Conservation (phyloP, 306 rosid species). For the Ammopiptanthus mongolicus region DNA sequence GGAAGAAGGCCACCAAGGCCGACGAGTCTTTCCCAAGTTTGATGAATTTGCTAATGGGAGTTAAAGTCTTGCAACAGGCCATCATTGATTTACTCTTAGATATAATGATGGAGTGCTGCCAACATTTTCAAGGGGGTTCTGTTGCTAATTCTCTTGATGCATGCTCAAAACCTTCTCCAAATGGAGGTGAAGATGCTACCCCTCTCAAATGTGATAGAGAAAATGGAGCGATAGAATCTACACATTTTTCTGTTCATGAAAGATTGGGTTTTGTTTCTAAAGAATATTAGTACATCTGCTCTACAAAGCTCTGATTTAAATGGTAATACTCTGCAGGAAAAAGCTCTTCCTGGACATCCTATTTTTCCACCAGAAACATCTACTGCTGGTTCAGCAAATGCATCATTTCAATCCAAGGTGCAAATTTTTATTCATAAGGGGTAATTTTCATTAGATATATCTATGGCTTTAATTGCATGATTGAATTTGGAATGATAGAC, state of each 20-base stretch:
- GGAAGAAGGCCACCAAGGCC: slow-evolving; percentile 61
- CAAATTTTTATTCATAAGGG: neutral
- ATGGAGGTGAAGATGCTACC: slow-evolving; percentile 47
- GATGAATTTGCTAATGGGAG: slow-evolving; percentile 98
- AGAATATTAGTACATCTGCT: slow-evolving; percentile 63
- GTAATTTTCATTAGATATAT: neutral
- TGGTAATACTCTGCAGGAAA: slow-evolving; percentile 39
- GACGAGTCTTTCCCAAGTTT: slow-evolving; percentile 94
- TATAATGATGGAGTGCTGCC: slow-evolving; percentile 99
- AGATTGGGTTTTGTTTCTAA: slow-evolving; percentile 63
- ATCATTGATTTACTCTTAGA: slow-evolving; percentile 92
- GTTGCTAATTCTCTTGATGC: slow-evolving; percentile 49
- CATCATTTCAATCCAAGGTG: slow-evolving; percentile 76
- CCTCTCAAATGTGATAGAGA: slow-evolving; percentile 56
- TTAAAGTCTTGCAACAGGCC: slow-evolving; percentile 93
- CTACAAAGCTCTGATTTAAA: slow-evolving; percentile 80
- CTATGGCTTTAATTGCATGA: slow-evolving; percentile 16
- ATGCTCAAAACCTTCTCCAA: slow-evolving; percentile 58
- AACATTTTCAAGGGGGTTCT: slow-evolving; percentile 72
- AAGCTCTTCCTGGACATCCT: slow-evolving; percentile 63
- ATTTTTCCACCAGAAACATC: slow-evolving; percentile 82
- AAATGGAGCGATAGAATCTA: slow-evolving; percentile 57
- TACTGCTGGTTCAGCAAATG: slow-evolving; percentile 58
- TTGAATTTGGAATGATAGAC: slow-evolving; percentile 52
- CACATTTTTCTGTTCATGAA: slow-evolving; percentile 50